Base-by-base conservation (phyloP, 129 eudicot genomes). In the Gnaphalium uliginosum region DNA sequence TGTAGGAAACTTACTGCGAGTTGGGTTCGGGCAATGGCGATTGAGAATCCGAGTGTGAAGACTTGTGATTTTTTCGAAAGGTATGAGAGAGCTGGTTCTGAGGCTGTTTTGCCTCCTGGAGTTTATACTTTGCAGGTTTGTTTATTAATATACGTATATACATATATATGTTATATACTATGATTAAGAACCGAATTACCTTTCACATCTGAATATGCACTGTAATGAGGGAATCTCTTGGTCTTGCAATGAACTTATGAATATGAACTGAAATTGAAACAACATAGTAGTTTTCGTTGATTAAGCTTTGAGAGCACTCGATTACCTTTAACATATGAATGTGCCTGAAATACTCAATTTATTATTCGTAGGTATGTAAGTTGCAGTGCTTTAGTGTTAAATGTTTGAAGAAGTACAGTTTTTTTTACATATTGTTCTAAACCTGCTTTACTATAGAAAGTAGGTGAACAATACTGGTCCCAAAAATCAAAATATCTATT, bases 1-100 rank as follows among this genome's bases (percentile, higher is more conserved):
- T 95, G 99, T 74, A 71, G 97, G 80, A 95, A 95, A 53, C 82
- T 91, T 5, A 95, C 99, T 0, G 97, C 99, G 7, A 91, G 97
- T 29, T 91, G 99, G 99, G 92, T 95, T 0, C 66, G 97, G 72
- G 85, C 81, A 0, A n/a, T 84, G 54, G 96, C 97, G 5, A 72
- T 71, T 6, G 89, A 81, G 50, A 84, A 91, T 61, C 77, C 86
- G 27, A 80, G 74, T 73, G 23, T 91, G 23, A 86, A 88, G 13
- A 82, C 92, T 2, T 91, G 99, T 71, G 21, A 41, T 8, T 95
- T 87, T 8, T 95, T 74, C 50, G 96, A 95, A 82, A 69, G 73
- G 4, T 87, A 81, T 35, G 97, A 95, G 73, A 86, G 74, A 62
- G 88, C 87, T 33, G 91, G 85, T 5, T 79, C 91, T 8, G 96